These are phyloP conservation scores for Agastache rugosa DNA, from an alignment of 257 asterid genomes.

Conservation along the genomic window DNA sequence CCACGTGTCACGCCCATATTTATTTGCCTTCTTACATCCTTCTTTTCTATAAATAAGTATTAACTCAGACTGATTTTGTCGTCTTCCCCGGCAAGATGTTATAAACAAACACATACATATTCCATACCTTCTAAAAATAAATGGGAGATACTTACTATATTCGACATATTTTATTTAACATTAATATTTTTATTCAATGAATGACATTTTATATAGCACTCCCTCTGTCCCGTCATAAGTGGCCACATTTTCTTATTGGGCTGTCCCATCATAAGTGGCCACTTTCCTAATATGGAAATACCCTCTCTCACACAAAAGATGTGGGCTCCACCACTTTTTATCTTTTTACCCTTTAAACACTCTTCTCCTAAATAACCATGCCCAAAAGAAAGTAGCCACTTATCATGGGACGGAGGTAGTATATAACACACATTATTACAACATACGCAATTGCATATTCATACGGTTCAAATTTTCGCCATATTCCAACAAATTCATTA, in stretches of 20 bases:
- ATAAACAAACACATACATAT: not conserved
- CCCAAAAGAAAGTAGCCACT: too few species aligned
- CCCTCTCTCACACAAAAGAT: too few species aligned
- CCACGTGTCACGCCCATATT: conserved; percentile 26
- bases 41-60: not conserved
- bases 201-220: too few species aligned
- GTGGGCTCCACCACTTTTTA: too few species aligned
- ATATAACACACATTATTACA: not conserved
- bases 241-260: too few species aligned
- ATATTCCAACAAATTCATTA: not conserved
- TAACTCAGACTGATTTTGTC: not conserved
- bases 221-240: too few species aligned
- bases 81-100: not conserved
- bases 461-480: too few species aligned
- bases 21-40: not conserved
- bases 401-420: too few species aligned
- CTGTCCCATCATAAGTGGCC: too few species aligned
- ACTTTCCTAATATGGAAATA: too few species aligned
- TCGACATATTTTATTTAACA: not conserved
- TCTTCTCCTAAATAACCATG: too few species aligned
- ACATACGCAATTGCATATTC: not conserved
- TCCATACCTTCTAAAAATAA: not conserved
- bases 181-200: not conserved
- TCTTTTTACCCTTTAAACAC: too few species aligned
- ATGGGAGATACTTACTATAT: not conserved